Evolutionary conservation across 176 grass and related monocot genomes (phyloP).

Genomic region (Thalia dealbata): DNA sequence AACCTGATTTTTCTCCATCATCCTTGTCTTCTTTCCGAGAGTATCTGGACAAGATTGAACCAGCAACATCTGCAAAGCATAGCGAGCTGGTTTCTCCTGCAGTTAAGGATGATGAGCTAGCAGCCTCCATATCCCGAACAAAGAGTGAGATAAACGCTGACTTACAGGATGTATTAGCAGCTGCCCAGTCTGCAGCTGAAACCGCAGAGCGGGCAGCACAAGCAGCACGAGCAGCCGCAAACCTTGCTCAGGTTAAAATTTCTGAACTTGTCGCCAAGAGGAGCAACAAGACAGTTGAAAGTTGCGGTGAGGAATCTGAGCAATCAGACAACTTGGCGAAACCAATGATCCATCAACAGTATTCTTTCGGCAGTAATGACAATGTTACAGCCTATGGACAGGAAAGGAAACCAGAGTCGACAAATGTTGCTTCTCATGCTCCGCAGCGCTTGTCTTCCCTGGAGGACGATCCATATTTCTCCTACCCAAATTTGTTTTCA

Average conservation of each 20-base stretch:
- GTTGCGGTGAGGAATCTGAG: constrained; percentile 13
- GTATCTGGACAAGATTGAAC: background rate
- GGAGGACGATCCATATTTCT: constrained; percentile 79
- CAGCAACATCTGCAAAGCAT: constrained; percentile 16
- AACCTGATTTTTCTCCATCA: constrained; percentile 16
- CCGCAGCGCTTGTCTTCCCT: constrained; percentile 54
- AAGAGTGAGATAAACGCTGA: constrained; percentile 30
- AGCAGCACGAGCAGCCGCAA: constrained; percentile 70
- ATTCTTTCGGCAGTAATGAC: constrained; percentile 41
- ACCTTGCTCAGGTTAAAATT: constrained; percentile 62
- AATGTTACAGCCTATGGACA: constrained; percentile 7
- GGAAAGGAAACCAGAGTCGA: background rate
- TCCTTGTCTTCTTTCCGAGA: background rate
- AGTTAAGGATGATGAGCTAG: background rate
- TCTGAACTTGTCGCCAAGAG: constrained; percentile 36
- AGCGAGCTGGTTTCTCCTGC: constrained; percentile 25
- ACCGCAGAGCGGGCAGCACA: constrained; percentile 63
- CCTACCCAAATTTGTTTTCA: constrained; percentile 79
- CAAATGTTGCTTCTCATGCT: constrained; percentile 19
- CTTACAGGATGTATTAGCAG: constrained; percentile 62
- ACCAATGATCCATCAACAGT: constrained; percentile 50
- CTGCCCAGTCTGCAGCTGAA: constrained; percentile 66
- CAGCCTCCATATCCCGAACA: background rate
- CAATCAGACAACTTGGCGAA: constrained; percentile 22
- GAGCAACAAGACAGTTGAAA: constrained; percentile 11